A percentile compares a stretch with the other conserved stretches of the same genome.
Conservation (phyloP, 306 rosid species). For the Calophaca sinica region DNA sequence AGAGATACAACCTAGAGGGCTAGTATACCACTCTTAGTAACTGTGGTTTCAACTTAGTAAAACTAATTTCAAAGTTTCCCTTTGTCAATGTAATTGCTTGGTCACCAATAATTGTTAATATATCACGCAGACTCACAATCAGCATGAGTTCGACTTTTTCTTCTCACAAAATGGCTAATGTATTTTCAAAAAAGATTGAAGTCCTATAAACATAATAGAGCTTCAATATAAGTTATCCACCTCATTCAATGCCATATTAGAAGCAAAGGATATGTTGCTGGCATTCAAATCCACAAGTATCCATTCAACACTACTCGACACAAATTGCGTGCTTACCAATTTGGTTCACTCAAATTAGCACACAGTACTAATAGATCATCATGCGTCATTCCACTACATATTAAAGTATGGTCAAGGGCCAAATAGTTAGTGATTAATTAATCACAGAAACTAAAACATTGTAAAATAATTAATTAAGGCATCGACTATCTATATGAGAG, state of each 20-base stretch:
- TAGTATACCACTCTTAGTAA: no score
- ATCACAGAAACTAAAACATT: not conserved
- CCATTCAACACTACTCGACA: not conserved
- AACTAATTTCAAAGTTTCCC: no score
- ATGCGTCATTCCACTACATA: not conserved
- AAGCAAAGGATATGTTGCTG: not conserved
- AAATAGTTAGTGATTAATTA: not conserved
- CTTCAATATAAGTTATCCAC: not conserved
- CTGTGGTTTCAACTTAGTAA: no score
- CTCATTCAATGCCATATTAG: not conserved
- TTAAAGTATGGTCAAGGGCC: not conserved
- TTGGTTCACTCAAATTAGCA: not conserved
- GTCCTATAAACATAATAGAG: not conserved
- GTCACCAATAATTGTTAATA: not conserved
- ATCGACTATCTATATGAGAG: not conserved
- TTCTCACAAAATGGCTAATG: not conserved
- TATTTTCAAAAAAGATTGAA: not conserved
- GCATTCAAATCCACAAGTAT: not conserved
- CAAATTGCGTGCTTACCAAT: not conserved
- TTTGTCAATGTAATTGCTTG: no score
- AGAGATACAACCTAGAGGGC: no score
- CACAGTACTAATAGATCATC: not conserved
- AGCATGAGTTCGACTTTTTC: not conserved
- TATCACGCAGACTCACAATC: not conserved
- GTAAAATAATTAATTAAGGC: not conserved